Base-by-base conservation (phyloP, 345 rosid species). In the Lumnitzera littorea region DNA sequence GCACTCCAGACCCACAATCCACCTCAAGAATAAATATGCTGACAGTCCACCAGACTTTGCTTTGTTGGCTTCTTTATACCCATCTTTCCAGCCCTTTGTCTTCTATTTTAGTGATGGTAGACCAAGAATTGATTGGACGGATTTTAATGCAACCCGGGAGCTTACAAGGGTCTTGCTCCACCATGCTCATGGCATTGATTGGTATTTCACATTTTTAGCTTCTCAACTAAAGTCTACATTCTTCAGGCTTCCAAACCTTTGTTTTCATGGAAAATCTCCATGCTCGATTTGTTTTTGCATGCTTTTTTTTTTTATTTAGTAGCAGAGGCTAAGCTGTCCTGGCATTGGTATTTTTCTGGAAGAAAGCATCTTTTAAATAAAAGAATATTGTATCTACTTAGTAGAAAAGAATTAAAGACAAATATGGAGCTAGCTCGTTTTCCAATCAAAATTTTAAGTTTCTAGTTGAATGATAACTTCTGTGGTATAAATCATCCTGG, bases 51-150 rank as follows among this genome's bases (percentile, higher is more conserved):
- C 95, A 1, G 92, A 89, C 70, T 92, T 91, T 50, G 68, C 86
- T 46, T 79, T 61, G 24, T 63, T 91, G 25, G 95, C 91, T 48
- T 88, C 91, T 67, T 76, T 80, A 10, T 86, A 94, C 72, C 82
- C 91, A 53, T 81, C 96, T 24, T 86, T 90, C 71, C 62, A 83
- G 50, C 81, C 86, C 58, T 90, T 65, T 56, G 91, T 90, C 46
- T 84, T 67, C 76, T 82, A 76, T 76, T 70, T 82, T 56, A 77
- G 82, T 31, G 82, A 84, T 17, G 85, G 71, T 53, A 76, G 83
- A 47, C 81, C 96, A 57, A 82, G 80, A 59, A 86, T 94, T 59
- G 85, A 94, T 60, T 94, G 97, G 97, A 81, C 97, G 43, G 89
- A 90, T 64, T 88, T 82, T 80, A 82, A 88, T 69, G 86, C 97